These are phyloP conservation scores for Aspergillus ibericus DNA, from an alignment of 2,329 filamentous ascomycete species.

Conservation along the genomic window DNA sequence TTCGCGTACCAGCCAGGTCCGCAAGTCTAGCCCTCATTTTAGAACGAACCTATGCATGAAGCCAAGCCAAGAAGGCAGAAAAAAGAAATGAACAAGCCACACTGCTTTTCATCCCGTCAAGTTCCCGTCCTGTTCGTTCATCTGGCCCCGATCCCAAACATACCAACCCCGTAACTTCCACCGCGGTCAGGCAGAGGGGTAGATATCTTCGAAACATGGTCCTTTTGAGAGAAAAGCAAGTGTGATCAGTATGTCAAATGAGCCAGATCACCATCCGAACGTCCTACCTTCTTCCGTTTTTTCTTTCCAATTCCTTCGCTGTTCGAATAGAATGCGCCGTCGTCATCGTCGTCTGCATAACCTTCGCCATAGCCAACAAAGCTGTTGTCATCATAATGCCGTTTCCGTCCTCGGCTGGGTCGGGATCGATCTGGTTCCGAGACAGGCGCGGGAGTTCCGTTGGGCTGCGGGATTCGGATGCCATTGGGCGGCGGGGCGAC, in stretches of 20 bases:
- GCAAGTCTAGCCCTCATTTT: constrained; percentile 15
- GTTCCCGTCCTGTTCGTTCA: constrained; percentile 26
- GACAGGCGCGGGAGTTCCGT: constrained; percentile 24
- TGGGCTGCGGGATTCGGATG: constrained; percentile 29
- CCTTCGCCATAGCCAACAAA: constrained; percentile 54
- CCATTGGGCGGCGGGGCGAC: constrained; percentile 23
- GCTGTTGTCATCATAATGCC: constrained; percentile 53
- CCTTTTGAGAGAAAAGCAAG: constrained; percentile 28
- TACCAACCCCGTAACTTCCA: constrained; percentile 46
- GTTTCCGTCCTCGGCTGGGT: constrained; percentile 49
- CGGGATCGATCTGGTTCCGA: constrained; percentile 39
- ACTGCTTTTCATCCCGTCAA: constrained; percentile 24
- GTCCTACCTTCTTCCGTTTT: constrained; percentile 50
- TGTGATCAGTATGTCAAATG: constrained; percentile 14
- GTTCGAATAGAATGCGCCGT: constrained; percentile 45
- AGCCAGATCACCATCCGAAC: constrained; percentile 1
- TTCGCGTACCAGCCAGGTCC: constrained; percentile 4
- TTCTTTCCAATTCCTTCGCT: constrained; percentile 47
- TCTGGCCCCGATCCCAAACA: constrained; percentile 48
- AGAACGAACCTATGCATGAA: constrained; percentile 25
- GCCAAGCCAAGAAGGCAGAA: constrained; percentile 17
- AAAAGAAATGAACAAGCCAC: constrained; percentile 18
- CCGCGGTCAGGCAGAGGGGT: constrained; percentile 41
- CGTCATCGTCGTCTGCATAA: constrained; percentile 50
- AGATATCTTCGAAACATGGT: constrained; percentile 43